Conservation (phyloP, 257 asterid species). For the Solanum dulcamara region DNA sequence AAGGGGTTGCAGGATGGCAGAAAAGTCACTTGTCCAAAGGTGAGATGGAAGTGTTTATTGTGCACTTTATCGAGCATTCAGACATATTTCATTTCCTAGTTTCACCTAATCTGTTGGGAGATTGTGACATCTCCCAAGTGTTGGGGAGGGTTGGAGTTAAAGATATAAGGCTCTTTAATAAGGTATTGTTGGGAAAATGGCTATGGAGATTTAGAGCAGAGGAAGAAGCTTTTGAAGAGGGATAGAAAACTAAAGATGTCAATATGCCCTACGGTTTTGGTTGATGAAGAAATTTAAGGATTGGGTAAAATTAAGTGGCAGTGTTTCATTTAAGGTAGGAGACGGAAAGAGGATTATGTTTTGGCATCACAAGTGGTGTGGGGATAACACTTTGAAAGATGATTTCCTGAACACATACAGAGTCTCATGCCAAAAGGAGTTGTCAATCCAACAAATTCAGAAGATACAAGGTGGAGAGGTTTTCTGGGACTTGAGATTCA, state of each 20-base stretch:
- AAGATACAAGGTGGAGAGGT: background rate
- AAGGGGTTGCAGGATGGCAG: background rate
- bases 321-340: background rate
- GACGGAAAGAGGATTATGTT: background rate
- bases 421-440: background rate
- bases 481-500: background rate
- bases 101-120: background rate
- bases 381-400: background rate
- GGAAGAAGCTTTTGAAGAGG: background rate
- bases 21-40: background rate
- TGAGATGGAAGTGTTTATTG: background rate
- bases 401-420: background rate
- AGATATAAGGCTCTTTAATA: background rate
- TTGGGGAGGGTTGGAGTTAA: background rate
- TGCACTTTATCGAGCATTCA: background rate
- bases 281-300: background rate
- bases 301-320: background rate
- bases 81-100: background rate
- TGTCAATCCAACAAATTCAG: background rate
- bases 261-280: background rate
- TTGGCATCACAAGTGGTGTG: background rate
- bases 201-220: background rate
- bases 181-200: background rate
- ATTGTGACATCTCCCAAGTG: background rate
- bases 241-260: background rate